phyloP scores from a whole-genome alignment of 495 filamentous ascomycete species.

The Aspergillus nanangensis region DNA sequence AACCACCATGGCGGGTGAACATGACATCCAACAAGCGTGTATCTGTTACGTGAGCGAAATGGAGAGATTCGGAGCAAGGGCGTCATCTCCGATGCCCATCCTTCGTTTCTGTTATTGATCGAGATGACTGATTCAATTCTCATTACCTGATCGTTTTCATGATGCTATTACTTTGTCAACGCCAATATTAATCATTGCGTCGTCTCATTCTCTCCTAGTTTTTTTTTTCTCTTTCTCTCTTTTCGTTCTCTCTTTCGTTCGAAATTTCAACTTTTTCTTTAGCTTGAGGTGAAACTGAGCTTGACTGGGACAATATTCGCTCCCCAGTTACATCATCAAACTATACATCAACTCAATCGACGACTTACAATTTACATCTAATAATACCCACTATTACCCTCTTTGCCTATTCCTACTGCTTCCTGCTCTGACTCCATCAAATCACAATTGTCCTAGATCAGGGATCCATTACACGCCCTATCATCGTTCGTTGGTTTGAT shows the following conservation, averaged over 20 bases:
- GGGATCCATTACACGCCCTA: neutral
- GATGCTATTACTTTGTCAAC: neutral
- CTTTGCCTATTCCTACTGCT: too few species aligned
- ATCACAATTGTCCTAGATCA: neutral
- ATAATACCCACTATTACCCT: too few species aligned
- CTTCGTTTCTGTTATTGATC: conserved; percentile 16
- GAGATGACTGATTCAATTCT: conserved; percentile 8
- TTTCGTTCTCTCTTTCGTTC: too few species aligned
- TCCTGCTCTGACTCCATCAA: too few species aligned
- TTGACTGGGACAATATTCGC: too few species aligned
- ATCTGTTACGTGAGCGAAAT: conserved; percentile 30
- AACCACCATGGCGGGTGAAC: conserved; percentile 4
- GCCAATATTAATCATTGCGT: conserved; percentile 1
- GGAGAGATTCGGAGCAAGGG: conserved; percentile 1
- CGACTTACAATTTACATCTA: too few species aligned
- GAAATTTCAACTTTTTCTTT: too few species aligned
- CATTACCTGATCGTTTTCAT: neutral
- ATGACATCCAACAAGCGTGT: conserved; percentile 4
- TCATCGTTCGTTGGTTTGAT: too few species aligned
- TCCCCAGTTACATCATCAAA: too few species aligned
- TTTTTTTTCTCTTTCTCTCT: neutral
- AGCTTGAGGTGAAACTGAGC: too few species aligned
- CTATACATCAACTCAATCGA: too few species aligned
- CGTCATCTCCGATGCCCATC: neutral
- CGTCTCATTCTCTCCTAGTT: neutral